Evolutionary conservation across 2,329 filamentous ascomycete genomes (phyloP).

Genomic region (Sphaerulina musiva): DNA sequence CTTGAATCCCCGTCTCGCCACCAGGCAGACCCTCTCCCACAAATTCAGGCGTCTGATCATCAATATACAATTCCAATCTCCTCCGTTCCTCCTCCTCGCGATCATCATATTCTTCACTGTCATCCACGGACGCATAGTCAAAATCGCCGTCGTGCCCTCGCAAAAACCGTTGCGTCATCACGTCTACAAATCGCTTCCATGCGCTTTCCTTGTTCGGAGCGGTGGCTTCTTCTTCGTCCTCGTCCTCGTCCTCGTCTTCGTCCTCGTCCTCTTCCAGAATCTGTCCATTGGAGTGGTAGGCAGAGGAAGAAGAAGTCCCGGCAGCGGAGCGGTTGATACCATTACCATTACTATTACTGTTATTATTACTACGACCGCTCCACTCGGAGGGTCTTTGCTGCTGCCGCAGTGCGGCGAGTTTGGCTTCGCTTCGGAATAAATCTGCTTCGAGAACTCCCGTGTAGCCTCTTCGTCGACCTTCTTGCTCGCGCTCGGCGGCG

Average conservation of each 20-base stretch:
- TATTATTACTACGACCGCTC: slow-evolving; percentile 28
- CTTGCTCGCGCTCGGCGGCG: slow-evolving; percentile 63
- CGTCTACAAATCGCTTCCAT: slow-evolving; percentile 60
- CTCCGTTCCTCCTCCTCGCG: slow-evolving; percentile 54
- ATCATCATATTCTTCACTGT: slow-evolving; percentile 65
- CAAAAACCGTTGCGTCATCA: slow-evolving; percentile 68
- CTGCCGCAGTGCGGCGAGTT: slow-evolving; percentile 52
- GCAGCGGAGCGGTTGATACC: no score
- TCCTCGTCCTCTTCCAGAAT: slow-evolving; percentile 36
- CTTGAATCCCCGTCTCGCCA: slow-evolving; percentile 46
- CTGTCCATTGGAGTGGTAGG: slow-evolving; percentile 38
- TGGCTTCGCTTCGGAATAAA: slow-evolving; percentile 67
- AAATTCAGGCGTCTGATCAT: slow-evolving; percentile 54
- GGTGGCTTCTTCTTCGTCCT: no score
- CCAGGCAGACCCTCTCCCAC: slow-evolving; percentile 26
- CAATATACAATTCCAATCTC: slow-evolving; percentile 70
- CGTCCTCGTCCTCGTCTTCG: no score
- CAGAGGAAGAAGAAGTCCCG: no score
- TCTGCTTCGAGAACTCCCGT: slow-evolving; percentile 73
- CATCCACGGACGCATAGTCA: slow-evolving; percentile 65
- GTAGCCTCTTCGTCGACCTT: slow-evolving; percentile 69
- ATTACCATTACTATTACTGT: no score
- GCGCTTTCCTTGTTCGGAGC: slow-evolving; percentile 59
- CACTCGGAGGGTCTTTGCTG: slow-evolving; percentile 43
- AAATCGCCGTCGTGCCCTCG: slow-evolving; percentile 70